phyloP scores from a whole-genome alignment of 257 asterid species.

The Capsicum rhomboideum region DNA sequence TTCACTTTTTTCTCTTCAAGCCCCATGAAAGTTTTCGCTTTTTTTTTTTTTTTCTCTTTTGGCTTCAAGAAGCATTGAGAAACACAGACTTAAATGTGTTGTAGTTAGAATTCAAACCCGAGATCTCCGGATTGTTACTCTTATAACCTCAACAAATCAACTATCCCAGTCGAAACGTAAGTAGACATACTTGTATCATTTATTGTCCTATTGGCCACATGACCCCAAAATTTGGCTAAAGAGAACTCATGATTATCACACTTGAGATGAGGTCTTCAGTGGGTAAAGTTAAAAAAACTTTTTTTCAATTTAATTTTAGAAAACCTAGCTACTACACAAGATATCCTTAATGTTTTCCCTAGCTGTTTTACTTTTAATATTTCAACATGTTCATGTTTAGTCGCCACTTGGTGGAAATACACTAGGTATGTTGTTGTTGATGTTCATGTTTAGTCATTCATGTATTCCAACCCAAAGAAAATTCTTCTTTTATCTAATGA shows the following conservation, averaged over 20 bases:
- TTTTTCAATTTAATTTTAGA: background rate
- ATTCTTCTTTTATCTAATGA: background rate
- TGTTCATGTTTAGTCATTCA: background rate
- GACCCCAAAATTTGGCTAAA: background rate
- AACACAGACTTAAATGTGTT: background rate
- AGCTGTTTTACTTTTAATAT: background rate
- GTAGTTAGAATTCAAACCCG: background rate
- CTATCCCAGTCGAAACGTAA: background rate
- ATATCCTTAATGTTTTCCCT: background rate
- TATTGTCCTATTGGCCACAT: background rate
- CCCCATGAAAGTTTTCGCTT: background rate
- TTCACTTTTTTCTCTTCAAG: background rate
- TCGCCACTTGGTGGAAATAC: too few relatives aligned
- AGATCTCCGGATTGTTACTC: background rate
- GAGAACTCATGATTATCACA: background rate
- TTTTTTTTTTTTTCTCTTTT: too few relatives aligned
- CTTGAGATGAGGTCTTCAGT: background rate
- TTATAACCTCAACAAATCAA: background rate
- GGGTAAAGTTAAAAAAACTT: background rate
- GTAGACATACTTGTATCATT: background rate
- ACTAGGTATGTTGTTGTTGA: too few relatives aligned
- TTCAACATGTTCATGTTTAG: background rate
- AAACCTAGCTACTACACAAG: background rate
- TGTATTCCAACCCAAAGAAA: background rate
- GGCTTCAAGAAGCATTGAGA: background rate